These are phyloP conservation scores for Globisporangium radiosum DNA, from an alignment of 352 stramenopile genomes.

Conservation along the genomic window DNA sequence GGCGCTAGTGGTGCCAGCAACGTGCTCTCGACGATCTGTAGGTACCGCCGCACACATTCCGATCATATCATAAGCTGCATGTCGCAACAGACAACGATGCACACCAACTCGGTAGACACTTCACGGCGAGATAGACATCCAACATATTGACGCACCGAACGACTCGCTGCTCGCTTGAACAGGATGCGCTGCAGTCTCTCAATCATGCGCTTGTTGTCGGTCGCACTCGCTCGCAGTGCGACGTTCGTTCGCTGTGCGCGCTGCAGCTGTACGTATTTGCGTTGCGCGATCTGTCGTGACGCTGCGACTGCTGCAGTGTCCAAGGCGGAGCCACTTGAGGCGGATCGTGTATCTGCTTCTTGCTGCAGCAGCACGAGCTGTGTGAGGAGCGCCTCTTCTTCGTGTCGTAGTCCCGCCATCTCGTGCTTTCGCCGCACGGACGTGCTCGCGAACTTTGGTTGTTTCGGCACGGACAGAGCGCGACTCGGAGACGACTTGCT, in stretches of 20 bases:
- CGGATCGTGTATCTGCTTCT: too few relatives aligned
- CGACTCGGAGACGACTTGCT: too few relatives aligned
- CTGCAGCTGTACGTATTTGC: not conserved
- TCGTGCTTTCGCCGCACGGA: not conserved
- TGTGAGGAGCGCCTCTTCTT: not conserved
- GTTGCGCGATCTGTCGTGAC: not conserved
- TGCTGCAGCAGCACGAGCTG: not conserved
- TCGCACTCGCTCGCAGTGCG: not conserved
- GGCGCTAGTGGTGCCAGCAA: not conserved
- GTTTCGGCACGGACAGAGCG: too few relatives aligned
- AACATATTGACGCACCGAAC: too few relatives aligned
- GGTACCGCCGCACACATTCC: too few relatives aligned
- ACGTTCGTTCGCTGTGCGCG: not conserved
- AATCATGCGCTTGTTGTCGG: constrained; percentile 4
- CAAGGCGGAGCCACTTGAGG: too few relatives aligned
- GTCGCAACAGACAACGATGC: too few relatives aligned
- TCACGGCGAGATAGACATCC: too few relatives aligned
- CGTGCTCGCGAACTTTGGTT: not conserved
- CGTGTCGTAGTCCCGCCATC: not conserved
- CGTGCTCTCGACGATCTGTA: too few relatives aligned
- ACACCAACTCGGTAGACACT: too few relatives aligned
- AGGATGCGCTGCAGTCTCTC: constrained; percentile 7
- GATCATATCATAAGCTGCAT: too few relatives aligned
- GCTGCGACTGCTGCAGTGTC: too few relatives aligned
- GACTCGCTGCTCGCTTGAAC: not conserved